phyloP scores from a whole-genome alignment of 805 yeast species.

The Starmerella floris region DNA sequence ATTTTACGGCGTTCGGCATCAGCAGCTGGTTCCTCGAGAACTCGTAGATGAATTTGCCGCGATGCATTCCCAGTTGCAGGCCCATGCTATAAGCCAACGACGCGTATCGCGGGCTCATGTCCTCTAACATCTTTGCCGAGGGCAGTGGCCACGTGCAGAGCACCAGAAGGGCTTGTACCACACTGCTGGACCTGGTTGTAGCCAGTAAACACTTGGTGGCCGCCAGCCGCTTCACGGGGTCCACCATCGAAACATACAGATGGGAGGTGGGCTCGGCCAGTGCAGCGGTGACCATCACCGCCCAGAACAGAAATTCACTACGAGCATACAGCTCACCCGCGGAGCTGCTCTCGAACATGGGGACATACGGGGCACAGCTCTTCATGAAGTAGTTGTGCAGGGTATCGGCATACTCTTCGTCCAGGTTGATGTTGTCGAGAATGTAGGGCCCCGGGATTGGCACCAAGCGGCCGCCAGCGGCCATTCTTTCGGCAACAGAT shows the following conservation, averaged over 20 bases:
- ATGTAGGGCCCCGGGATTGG: conserved; percentile 18
- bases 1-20: conserved; percentile 77
- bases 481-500: conserved; percentile 16
- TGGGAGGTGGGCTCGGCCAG: conserved; percentile 79
- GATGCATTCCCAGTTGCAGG: conserved; percentile 74
- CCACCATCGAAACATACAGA: conserved; percentile 58
- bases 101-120: conserved; percentile 76
- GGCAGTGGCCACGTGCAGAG: conserved; percentile 87
- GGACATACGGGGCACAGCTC: conserved; percentile 61
- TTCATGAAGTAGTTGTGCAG: conserved; percentile 57
- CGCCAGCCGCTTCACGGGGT: conserved; percentile 71
- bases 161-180: conserved; percentile 78
- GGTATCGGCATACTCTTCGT: conserved; percentile 53
- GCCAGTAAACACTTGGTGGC: conserved; percentile 87
- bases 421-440: conserved; percentile 60
- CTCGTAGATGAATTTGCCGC: conserved; percentile 84
- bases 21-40: conserved; percentile 81
- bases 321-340: conserved; percentile 71
- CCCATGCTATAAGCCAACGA: conserved; percentile 78
- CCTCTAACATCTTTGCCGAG: conserved; percentile 81
- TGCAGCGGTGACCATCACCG: conserved; percentile 76
- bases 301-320: conserved; percentile 79
- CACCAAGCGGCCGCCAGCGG: conserved; percentile 14
- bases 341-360: conserved; percentile 56
- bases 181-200: conserved; percentile 88